Evolutionary conservation across 495 filamentous ascomycete genomes (phyloP), one percentile per base, ranked within the genome.

Genomic region (Hypoxylon perforatum): DNA sequence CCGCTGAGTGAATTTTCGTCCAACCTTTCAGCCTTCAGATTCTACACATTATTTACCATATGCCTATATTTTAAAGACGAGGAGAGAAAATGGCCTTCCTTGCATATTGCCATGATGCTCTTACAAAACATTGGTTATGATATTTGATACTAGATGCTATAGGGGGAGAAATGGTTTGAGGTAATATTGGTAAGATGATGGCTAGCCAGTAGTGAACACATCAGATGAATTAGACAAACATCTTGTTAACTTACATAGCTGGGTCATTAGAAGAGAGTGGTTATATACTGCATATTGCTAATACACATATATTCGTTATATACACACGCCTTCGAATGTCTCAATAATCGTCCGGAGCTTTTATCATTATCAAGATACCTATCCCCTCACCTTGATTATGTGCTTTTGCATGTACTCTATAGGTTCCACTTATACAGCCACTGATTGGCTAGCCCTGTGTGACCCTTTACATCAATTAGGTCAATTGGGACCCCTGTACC

Each of bases 401-500:
- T 18, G 17, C 4, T 21, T 19, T 4, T 21, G 17, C 3, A 44
- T 44, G 41, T 44, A 44, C 41, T 3, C 17, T 7, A 10, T 19
- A 4, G 4, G 41, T 19, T 19, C 41, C 17, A 17, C 17, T n/a
- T 41, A 15, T 41, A 4, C 17, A 15, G 8, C 7, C 21, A 21
- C 17, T 58, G 30, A 56, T 56, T 56, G 52, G 52, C 25, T 36
- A 53, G 48, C 35, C 48, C 47, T 57, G 39, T 28, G n/a, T 11
- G 36, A 52, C 15, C 51, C 14, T n/a, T 48, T 49, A 21, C 21
- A 18, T 44, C 5, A 44, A 41, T 59, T 53, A n/a, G n/a, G n/a
- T n/a, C 47, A 45, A 44, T 60, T 44, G 8, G 21, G 25, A 61
- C 51, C 57, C 63, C 51, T 67, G 63, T 33, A 52, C 54, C 1